phyloP scores from a whole-genome alignment of 1,284 basidiomycete genomes.

The Bondarzewia mesenterica region DNA sequence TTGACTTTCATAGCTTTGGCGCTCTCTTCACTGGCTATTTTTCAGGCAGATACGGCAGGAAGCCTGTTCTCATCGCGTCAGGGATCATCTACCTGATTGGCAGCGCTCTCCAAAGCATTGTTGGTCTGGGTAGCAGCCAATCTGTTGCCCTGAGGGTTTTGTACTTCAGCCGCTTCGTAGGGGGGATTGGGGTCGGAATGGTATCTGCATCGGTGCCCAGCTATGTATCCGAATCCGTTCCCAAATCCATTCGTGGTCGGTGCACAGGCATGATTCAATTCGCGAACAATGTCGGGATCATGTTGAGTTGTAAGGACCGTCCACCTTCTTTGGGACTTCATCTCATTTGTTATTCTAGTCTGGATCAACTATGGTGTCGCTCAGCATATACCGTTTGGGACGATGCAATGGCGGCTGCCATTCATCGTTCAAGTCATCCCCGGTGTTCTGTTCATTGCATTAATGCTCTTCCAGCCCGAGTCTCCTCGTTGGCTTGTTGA shows the following conservation, averaged over 20 bases:
- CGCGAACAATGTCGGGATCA: constrained; percentile 38
- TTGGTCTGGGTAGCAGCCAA: constrained; percentile 33
- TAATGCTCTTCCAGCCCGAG: constrained; percentile 46
- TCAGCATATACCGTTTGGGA: constrained; percentile 24
- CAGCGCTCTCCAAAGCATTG: constrained; percentile 41
- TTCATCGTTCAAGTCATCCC: constrained; percentile 48
- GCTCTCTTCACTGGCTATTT: constrained; percentile 34
- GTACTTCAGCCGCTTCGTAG: constrained; percentile 41
- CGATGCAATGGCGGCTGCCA: constrained; percentile 48
- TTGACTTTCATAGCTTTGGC: constrained; percentile 29
- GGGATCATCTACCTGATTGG: constrained; percentile 50
- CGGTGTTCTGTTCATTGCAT: constrained; percentile 37
- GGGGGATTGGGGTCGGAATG: constrained; percentile 42
- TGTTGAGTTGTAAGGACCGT: constrained; percentile 45
- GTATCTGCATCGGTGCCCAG: constrained; percentile 48
- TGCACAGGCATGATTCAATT: constrained; percentile 53
- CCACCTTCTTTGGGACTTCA: not conserved
- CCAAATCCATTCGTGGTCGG: constrained; percentile 45
- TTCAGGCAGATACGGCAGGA: constrained; percentile 36
- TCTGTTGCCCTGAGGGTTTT: constrained; percentile 32
- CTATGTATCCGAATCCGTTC: constrained; percentile 51
- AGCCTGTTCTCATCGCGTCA: constrained; percentile 37
- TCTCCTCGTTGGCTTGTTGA: constrained; percentile 57
- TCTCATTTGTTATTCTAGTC: constrained; percentile 18
- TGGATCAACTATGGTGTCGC: constrained; percentile 40